Conservation (phyloP, 371 early-diverging fungal species). For the Syncephalis plumigaleata region DNA sequence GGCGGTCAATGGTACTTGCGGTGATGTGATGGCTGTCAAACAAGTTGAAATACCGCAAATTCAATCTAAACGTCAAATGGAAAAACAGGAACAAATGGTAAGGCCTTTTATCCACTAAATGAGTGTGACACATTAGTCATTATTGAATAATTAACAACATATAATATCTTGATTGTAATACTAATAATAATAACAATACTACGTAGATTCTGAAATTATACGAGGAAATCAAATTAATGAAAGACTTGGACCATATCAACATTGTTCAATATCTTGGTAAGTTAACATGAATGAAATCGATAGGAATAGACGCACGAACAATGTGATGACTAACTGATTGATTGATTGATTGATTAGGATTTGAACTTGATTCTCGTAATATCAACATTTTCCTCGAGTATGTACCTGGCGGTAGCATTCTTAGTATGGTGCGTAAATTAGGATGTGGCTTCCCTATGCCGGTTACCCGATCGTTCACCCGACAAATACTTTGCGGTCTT, state of each 20-base stretch:
- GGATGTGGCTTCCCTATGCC: conserved; percentile 50
- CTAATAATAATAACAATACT: background rate
- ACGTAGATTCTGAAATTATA: background rate
- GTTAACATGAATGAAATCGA: background rate
- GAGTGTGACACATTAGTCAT: no score
- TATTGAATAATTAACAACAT: no score
- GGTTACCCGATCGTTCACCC: conserved; percentile 59
- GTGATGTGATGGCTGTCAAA: conserved; percentile 91
- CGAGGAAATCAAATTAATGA: conserved; percentile 69
- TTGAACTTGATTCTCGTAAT: conserved; percentile 33
- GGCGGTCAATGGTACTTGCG: conserved; percentile 61
- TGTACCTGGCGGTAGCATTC: conserved; percentile 69
- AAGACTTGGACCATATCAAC: conserved; percentile 63
- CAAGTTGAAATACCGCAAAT: conserved; percentile 49
- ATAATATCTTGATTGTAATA: no score
- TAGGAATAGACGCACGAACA: no score
- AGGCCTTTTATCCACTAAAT: no score
- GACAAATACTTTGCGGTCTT: conserved; percentile 72
- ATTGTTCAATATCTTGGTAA: conserved; percentile 55
- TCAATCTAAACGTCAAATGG: conserved; percentile 3
- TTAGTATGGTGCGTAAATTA: conserved; percentile 40
- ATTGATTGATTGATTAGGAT: no score
- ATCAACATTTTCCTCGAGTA: conserved; percentile 87
- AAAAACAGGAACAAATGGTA: background rate
- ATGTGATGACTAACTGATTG: no score